Evolutionary conservation across 345 rosid genomes (phyloP), one percentile per base, ranked within the genome.

Genomic region (Geranium rotundifolium): DNA sequence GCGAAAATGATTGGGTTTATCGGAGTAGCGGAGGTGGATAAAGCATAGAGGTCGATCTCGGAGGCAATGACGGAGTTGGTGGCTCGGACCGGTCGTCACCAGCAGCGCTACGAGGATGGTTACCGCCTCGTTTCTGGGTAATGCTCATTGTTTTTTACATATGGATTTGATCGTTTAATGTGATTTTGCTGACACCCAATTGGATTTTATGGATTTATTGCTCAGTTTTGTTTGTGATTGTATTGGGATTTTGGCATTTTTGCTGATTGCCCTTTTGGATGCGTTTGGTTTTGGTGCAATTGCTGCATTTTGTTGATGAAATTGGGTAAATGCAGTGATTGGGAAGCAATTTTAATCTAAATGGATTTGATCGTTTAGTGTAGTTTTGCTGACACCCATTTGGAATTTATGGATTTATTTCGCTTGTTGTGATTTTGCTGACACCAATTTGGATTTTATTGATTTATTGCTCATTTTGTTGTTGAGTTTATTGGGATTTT

Each of bases 91-190:
- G 84, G 81, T 59, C 83, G 79, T 60, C 78, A 79, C 56, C 78
- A 71, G 73, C 79, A 73, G 68, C 80, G 78, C 13, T 71, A 76
- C 54, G 65, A 67, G 58, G 70, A 63, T 30, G 78, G 79, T 39
- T 68, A 71, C 69, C 83, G 79, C 58, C 79, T 80, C 57, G 79
- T 80, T 17, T 81, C 83, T 57, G 81, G 83, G 83, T 80, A 74
- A 50, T 29, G 17, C 39, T 31, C 29, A 14, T n/a, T n/a, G n/a
- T 60, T 15, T 9, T 46, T 46, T 46, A 9, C 20, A 9, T 61
- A 17, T 56, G 55, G 57, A 13, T 20, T 58, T 16, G 15, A 19
- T 10, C 4, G 13, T 34, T 46, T 39, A 0, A 13, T 6, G 65
- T 29, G 56, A 13, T 27, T 34, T 34, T 34, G 6, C 41, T 34